Evolutionary conservation across 768 basidiomycete genomes (phyloP).

Genomic region (Russula vinacea): DNA sequence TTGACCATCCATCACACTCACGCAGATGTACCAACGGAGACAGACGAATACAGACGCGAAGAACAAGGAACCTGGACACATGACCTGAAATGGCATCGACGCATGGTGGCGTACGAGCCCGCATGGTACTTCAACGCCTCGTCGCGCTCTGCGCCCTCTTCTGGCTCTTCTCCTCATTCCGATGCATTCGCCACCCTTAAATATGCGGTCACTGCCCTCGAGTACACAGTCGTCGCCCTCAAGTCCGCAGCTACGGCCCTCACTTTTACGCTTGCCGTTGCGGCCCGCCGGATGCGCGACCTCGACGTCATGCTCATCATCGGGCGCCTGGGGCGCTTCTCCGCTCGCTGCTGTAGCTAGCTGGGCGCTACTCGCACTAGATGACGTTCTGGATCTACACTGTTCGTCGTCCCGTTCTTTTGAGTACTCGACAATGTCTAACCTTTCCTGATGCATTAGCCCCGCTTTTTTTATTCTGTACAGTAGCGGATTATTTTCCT

Average conservation of each 20-base stretch:
- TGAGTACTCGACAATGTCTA: neutral
- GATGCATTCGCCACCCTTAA: neutral
- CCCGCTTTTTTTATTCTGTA: neutral
- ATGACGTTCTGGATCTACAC: neutral
- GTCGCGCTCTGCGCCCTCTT: constrained; percentile 14
- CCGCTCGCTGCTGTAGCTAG: neutral
- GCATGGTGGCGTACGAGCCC: constrained; percentile 17
- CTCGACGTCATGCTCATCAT: neutral
- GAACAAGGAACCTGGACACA: constrained; percentile 23
- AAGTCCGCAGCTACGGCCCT: neutral
- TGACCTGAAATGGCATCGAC: constrained; percentile 22
- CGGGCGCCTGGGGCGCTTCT: neutral
- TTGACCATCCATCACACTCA: neutral
- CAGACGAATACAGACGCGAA: constrained; percentile 18
- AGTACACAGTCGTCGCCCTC: neutral
- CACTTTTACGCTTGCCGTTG: neutral
- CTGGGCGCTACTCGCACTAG: neutral
- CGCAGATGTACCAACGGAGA: constrained; percentile 1
- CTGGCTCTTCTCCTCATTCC: constrained; percentile 24
- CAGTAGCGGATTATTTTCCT: neutral
- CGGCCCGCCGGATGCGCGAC: constrained; percentile 4
- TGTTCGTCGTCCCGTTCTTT: neutral
- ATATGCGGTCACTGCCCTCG: too few species aligned
- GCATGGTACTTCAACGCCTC: constrained; percentile 23
- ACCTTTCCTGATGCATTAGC: neutral